Base-by-base conservation (phyloP, 1,284 basidiomycete genomes). In the Cutaneotrichosporon sp. region DNA sequence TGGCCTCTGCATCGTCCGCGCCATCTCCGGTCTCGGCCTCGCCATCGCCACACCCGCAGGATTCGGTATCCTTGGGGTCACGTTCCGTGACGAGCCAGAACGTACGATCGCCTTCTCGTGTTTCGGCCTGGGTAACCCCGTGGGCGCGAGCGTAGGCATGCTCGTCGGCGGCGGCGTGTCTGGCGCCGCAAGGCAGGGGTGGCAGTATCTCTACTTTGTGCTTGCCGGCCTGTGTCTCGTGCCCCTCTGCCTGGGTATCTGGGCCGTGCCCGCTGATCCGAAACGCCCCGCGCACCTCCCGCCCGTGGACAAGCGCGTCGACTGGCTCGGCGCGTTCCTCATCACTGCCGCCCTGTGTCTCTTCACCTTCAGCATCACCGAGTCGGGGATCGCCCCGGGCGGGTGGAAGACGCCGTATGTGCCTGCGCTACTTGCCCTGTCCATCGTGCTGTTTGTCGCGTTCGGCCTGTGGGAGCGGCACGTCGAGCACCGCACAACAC, bases 51-150 rank as follows among this genome's bases (percentile, higher is more conserved):
- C 56, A 2, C 62, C 64, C 0, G 52, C 66, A n/a, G 67, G 60
- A 1, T 69, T 71, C 21, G 69, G 69, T 18, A 67, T 71, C 46
- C 54, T 68, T 18, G 69, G 67, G 34, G 62, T 66, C n/a, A 67
- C 61, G 1, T 67, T 68, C 49, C 51, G 52, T 17, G 51, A 61
- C 7, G 66, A 69, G 46, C 65, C 64, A 2, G 60, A 54, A 26
- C 52, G 68, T 22, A 68, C 68, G 1, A 64, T 70, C 36, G 66
- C 66, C 9, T 70, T 68, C 45, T 58, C 66, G 2, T 55, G 55
- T n/a, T 59, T 68, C 38, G 64, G 62, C 26, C 47, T 66, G 13
- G 65, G 65, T 18, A 63, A 62, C 43, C 65, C 68, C 8, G 46
- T 68, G 18, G 64, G 64, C 9, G 54, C 59, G 4, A 54, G 50